Evolutionary conservation across 805 yeast genomes (phyloP), one percentile per base, ranked within the genome.

Genomic region (Schwanniomyces pseudopolymorphus): DNA sequence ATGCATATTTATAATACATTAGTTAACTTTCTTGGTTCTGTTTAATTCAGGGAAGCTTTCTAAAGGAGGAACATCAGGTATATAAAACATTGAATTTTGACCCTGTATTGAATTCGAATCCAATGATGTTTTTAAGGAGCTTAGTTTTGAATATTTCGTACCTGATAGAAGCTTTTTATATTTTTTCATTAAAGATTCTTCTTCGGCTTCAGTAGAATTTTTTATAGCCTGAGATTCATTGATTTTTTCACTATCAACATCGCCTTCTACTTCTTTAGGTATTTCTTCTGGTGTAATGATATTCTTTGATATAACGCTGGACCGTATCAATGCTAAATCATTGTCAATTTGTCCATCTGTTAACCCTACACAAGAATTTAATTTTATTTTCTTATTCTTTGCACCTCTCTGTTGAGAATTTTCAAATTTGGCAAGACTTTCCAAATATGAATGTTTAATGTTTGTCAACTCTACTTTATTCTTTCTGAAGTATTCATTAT

Each of bases 401-500:
- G 22, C 13, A 1, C 24, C 22, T 36, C 43, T 31, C 11, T 37
- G 16, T 19, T 38, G 36, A 24, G 40, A 22, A 14, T 13, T 14
- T 21, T 43, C 43, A 14, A 42, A 39, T n/a, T 13, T 19, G 16
- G 38, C 13, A 24, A 50, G 35, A 27, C 45, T 42, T 26, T 44
- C 36, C 14, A 51, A 40, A 11, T 61, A 51, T 8, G 39, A 33
- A 28, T 42, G 48, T 40, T 63, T 67, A 33, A 63, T 59, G 45
- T 61, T 59, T 10, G 74, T 63, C 25, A 66, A 46, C 47, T 70
- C 74, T 6, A 68, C 49, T 39, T 57, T 57, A 50, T 69, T 67
- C 41, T 61, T 65, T 31, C 58, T 60, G 39, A 51, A 28, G 43
- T 59, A 60, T n/a, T 40, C 45, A 42, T 63, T 63, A 39, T 55